phyloP scores from a whole-genome alignment of 2,329 filamentous ascomycete species.

The Chaetomiaceae sp. region DNA sequence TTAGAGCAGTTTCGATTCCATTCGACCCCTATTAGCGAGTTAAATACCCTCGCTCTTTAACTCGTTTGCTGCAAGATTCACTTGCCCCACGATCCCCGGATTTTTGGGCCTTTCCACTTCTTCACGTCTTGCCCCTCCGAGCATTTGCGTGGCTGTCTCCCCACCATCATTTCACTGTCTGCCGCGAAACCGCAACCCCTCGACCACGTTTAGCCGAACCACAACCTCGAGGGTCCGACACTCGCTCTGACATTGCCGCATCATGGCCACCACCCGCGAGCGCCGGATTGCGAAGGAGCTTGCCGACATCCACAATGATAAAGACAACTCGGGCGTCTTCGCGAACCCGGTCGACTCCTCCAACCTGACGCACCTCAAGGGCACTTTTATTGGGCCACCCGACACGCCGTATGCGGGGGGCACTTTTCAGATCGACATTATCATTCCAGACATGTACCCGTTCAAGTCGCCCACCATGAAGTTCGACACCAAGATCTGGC shows the following conservation, averaged over 20 bases:
- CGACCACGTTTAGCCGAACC: neutral
- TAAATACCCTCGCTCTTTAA: too few species aligned
- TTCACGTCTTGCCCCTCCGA: conserved; percentile 5
- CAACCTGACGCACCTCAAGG: conserved; percentile 77
- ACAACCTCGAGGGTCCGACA: neutral
- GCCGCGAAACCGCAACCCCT: neutral
- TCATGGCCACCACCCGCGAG: conserved; percentile 49
- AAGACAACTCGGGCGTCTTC: conserved; percentile 67
- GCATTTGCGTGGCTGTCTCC: neutral
- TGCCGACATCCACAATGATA: conserved; percentile 68
- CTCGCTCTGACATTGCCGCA: conserved; percentile 6
- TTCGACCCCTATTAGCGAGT: too few species aligned
- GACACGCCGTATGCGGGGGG: conserved; percentile 92
- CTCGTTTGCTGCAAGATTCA: too few species aligned
- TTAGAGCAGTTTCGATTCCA: too few species aligned
- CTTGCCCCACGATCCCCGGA: too few species aligned
- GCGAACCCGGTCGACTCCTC: conserved; percentile 61
- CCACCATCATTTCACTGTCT: neutral
- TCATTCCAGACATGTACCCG: conserved; percentile 83
- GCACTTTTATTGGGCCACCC: conserved; percentile 79
- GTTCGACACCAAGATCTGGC: conserved; percentile 92
- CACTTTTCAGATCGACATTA: conserved; percentile 75
- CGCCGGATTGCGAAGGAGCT: conserved; percentile 72
- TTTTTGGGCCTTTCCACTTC: neutral
- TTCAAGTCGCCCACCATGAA: conserved; percentile 90